Base-by-base conservation (phyloP, 441 rosid genomes). In the Corymbia citriodora region DNA sequence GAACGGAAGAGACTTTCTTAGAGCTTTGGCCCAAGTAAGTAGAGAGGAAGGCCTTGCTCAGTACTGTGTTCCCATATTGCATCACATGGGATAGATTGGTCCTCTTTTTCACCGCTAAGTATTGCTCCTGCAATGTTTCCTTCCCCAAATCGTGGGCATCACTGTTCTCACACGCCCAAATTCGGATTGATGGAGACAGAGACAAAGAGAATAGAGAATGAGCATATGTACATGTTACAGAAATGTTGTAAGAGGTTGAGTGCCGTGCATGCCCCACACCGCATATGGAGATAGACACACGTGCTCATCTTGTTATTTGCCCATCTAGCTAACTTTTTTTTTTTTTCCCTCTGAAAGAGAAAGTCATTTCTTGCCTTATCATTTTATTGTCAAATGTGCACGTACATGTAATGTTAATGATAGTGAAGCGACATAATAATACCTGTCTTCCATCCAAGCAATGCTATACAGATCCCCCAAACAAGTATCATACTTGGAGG, bases 361-460 rank as follows among this genome's bases (percentile, higher is more conserved):
- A 18, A 68, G 45, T 31, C 79, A 68, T 68, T 31, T 70, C 45
- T 9, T 2, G 79, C 45, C 36, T 70, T 33, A 4, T 12, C 23
- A 70, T 70, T 70, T 33, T 68, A 0, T 9, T 16, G 33, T 70
- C 45, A 29, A 33, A 33, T 33, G 79, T 31, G 13, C 23, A 16
- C 45, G 50, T 23, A 74, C n/a, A 23, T 29, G 40, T 45, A 12
- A 8, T 23, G 50, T 40, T 5, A 45, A 74, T 40, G 23, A 45
- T 12, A 13, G n/a, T 45, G 85, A 79, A 45, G 52, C 4, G 50
- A 36, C 50, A 2, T 33, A 10, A 48, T 54, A 55, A 79, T 94
- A 97, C 99, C 99, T 97, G 89, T 97, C 99, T 94, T 98, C 99
- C 99, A 98, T 98, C 99, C 99, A 97, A 88, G 98, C 96, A 92